These are phyloP conservation scores for Coemansia sp. DNA, from an alignment of 192 early-diverging fungal genomes.

Conservation along the genomic window DNA sequence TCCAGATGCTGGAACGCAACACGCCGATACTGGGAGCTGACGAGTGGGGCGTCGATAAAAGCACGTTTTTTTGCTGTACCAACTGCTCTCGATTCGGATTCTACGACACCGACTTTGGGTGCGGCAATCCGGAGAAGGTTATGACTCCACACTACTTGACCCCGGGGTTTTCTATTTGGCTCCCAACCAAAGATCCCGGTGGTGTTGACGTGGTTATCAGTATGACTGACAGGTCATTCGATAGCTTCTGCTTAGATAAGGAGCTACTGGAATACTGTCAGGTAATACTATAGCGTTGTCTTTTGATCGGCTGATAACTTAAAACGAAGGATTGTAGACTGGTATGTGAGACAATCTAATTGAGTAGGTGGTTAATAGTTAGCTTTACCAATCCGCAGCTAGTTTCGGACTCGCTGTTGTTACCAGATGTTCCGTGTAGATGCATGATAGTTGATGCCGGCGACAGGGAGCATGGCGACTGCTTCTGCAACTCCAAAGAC, in stretches of 20 bases:
- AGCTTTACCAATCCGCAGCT: slow-evolving; percentile 18
- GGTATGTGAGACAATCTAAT: slow-evolving; percentile 6
- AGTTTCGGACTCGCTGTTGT: background rate
- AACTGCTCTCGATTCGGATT: slow-evolving; percentile 18
- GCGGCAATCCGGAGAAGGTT: slow-evolving; percentile 10
- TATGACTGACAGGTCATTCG: background rate
- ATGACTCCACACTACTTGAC: slow-evolving; percentile 17
- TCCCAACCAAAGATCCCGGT: slow-evolving; percentile 12
- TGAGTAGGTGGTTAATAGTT: slow-evolving; percentile 32
- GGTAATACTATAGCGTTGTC: background rate
- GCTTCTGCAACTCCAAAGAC: slow-evolving; percentile 7
- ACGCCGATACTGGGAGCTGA: slow-evolving; percentile 6
- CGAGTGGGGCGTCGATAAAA: background rate
- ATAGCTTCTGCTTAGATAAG: background rate
- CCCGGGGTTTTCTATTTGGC: slow-evolving; percentile 19
- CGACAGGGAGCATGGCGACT: slow-evolving; percentile 28
- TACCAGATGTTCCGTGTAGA: background rate
- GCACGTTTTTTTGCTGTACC: slow-evolving; percentile 18
- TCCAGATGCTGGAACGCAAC: background rate
- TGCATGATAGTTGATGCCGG: slow-evolving; percentile 22
- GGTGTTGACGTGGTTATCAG: slow-evolving; percentile 17
- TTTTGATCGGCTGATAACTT: background rate
- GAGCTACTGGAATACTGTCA: slow-evolving; percentile 13
- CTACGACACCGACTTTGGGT: slow-evolving; percentile 18
- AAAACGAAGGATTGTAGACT: background rate